Conservation (phyloP, 331 rosid species). For the Malus hybrid region DNA sequence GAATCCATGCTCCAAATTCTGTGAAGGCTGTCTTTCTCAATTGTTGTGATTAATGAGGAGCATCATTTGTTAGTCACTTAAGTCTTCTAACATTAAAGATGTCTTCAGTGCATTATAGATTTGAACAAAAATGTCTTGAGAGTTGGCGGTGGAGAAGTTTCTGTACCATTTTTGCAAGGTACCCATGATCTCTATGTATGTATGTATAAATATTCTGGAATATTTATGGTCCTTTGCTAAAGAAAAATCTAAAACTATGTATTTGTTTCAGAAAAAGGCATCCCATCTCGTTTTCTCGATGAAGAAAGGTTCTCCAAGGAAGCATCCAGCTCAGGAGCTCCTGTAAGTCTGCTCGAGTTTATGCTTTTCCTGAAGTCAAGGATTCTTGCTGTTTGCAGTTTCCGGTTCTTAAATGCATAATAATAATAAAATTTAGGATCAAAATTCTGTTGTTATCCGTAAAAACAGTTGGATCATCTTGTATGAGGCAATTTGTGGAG, state of each 20-base stretch:
- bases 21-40: not conserved
- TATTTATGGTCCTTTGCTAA: not conserved
- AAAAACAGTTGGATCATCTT: not conserved
- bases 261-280: conserved; percentile 64
- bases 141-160: conserved; percentile 94
- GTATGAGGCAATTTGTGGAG: not conserved
- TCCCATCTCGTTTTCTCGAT: conserved; percentile 61
- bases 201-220: not conserved
- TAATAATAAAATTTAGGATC: not conserved
- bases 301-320: conserved; percentile 53
- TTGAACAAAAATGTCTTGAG: conserved; percentile 76
- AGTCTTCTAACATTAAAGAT: conserved; percentile 3
- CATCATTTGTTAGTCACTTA: not conserved
- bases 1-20: not conserved
- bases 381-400: not conserved
- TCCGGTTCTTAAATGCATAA: not conserved
- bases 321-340: conserved; percentile 61
- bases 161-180: conserved; percentile 93
- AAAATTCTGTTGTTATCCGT: not conserved
- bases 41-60: not conserved
- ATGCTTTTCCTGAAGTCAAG: conserved; percentile 1
- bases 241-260: not conserved
- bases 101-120: conserved; percentile 75
- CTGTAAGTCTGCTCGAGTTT: conserved; percentile 34
- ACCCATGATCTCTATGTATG: conserved; percentile 9